Conservation (phyloP, 768 basidiomycete genomes). For the Butyriboletus loyo region DNA sequence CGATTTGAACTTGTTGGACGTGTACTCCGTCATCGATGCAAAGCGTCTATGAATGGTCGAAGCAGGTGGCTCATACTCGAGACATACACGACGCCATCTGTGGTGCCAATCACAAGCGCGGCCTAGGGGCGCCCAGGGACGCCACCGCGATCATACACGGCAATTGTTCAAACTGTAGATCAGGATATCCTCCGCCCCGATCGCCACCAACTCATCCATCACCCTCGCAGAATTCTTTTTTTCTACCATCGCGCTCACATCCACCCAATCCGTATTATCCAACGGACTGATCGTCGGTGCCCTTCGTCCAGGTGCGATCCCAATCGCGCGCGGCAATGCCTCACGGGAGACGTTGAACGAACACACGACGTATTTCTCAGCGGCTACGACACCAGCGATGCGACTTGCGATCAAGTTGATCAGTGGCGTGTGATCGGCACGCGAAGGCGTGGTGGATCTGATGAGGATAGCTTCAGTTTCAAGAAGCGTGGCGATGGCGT, state of each 20-base stretch:
- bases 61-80: too few relatives aligned
- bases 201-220: constrained; percentile 83
- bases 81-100: too few relatives aligned
- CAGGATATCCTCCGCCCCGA: constrained; percentile 89
- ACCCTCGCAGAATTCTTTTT: constrained; percentile 73
- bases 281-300: constrained; percentile 86
- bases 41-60: not conserved
- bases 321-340: constrained; percentile 55
- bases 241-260: constrained; percentile 90
- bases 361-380: constrained; percentile 81
- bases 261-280: constrained; percentile 85
- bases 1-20: constrained; percentile 64
- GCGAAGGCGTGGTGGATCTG: constrained; percentile 65
- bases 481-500: constrained; percentile 88
- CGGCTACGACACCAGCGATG: constrained; percentile 89
- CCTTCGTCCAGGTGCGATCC: constrained; percentile 82
- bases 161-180: constrained; percentile 92
- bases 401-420: constrained; percentile 81
- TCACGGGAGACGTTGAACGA: constrained; percentile 86
- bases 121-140: too few relatives aligned
- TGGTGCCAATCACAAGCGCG: too few relatives aligned
- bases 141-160: constrained; percentile 53
- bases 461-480: constrained; percentile 91
- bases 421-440: constrained; percentile 58
- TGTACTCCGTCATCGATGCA: constrained; percentile 22